phyloP scores from a whole-genome alignment of 495 filamentous ascomycete genomes.

The Podospora fimiseda region DNA sequence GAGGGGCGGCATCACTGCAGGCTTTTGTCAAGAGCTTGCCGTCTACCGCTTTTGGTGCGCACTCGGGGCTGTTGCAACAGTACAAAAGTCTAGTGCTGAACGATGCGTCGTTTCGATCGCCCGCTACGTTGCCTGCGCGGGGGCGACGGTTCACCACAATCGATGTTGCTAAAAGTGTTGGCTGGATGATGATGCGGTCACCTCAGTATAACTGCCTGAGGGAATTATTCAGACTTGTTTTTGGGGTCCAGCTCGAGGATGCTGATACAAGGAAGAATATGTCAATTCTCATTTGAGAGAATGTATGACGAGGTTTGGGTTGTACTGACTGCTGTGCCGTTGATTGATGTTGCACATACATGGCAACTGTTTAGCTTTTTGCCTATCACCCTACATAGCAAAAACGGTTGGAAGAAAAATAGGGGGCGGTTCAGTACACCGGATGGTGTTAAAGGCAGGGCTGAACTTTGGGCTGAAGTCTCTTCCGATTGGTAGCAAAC shows the following conservation, averaged over 20 bases:
- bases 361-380: too few relatives aligned
- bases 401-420: too few relatives aligned
- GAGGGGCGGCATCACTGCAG: slow-evolving; percentile 46
- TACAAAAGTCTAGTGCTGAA: slow-evolving; percentile 71
- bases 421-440: too few relatives aligned
- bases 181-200: slow-evolving; percentile 54
- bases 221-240: slow-evolving; percentile 77
- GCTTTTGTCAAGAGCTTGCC: slow-evolving; percentile 71
- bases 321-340: too few relatives aligned
- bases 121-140: slow-evolving; percentile 46
- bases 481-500: too few relatives aligned
- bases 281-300: slow-evolving; percentile 37
- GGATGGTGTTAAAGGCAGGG: too few relatives aligned
- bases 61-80: slow-evolving; percentile 61
- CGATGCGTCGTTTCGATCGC: slow-evolving; percentile 58
- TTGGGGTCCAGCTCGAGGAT: slow-evolving; percentile 75
- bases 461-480: too few relatives aligned
- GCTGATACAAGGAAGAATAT: slow-evolving; percentile 50
- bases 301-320: background rate
- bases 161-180: slow-evolving; percentile 70
- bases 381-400: too few relatives aligned
- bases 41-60: slow-evolving; percentile 69
- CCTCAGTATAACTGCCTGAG: slow-evolving; percentile 62
- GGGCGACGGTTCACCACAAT: slow-evolving; percentile 54
- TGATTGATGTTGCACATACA: too few relatives aligned